A percentile compares a stretch with the other conserved stretches of the same genome.
Evolutionary conservation across 2,329 filamentous ascomycete species (phyloP).

Genomic region (Penicillium digitatum): DNA sequence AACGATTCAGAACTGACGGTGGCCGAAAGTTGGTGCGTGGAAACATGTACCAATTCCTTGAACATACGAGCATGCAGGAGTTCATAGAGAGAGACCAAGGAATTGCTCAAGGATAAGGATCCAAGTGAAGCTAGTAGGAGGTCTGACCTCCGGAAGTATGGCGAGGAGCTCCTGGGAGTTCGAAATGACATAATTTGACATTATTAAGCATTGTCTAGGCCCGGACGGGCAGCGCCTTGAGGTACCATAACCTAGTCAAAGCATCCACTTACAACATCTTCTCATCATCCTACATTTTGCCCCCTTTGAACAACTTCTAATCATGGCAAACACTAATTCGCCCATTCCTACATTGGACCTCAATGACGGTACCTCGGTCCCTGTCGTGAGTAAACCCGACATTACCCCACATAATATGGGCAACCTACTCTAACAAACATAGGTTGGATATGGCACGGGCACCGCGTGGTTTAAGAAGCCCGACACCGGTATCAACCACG

Average conservation of each 20-base stretch:
- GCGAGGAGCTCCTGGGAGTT: background rate
- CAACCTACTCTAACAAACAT: background rate
- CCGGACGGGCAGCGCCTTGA: background rate
- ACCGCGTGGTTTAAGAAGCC: constrained; percentile 61
- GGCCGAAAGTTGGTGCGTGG: constrained; percentile 2
- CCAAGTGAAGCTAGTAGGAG: background rate
- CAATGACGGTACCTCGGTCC: constrained; percentile 55
- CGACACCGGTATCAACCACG: constrained; percentile 49
- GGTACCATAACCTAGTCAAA: background rate
- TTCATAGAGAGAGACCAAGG: background rate
- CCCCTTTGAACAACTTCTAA: background rate
- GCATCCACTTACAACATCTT: background rate
- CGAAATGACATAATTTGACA: constrained; percentile 20
- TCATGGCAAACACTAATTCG: constrained; percentile 8
- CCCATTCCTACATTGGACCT: constrained; percentile 50
- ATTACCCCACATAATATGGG: background rate
- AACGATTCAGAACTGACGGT: constrained; percentile 27
- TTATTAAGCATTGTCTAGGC: constrained; percentile 15
- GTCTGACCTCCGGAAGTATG: background rate
- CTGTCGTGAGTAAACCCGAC: constrained; percentile 45
- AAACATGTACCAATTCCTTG: constrained; percentile 26
- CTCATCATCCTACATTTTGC: background rate
- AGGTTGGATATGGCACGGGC: constrained; percentile 61
- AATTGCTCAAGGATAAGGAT: background rate
- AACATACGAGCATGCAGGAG: constrained; percentile 4